phyloP scores from a whole-genome alignment of 129 eudicot genomes.

The Saposhnikovia divaricata region DNA sequence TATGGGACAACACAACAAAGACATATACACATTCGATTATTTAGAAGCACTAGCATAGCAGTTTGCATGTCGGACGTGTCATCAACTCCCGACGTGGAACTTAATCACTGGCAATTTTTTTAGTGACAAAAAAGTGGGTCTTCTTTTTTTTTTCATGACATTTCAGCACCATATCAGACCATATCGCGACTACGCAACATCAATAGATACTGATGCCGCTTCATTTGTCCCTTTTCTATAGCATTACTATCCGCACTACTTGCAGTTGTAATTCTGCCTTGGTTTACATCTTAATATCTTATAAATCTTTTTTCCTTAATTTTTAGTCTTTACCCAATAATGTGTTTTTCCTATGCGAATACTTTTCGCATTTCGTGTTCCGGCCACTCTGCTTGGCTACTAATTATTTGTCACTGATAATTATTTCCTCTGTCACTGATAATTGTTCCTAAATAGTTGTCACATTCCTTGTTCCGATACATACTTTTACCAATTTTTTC shows the following conservation, averaged over 20 bases:
- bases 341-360: background rate
- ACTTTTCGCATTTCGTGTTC: background rate
- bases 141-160: background rate
- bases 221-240: background rate
- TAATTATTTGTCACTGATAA: background rate
- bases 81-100: slow-evolving; percentile 9
- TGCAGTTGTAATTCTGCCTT: background rate
- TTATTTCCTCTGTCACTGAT: too few species aligned
- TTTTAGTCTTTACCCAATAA: background rate
- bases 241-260: background rate
- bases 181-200: background rate
- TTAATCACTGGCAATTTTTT: background rate
- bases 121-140: slow-evolving; percentile 4
- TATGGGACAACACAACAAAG: too few species aligned
- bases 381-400: background rate
- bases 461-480: too few species aligned
- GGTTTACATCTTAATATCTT: background rate
- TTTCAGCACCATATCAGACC: slow-evolving; percentile 4
- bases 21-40: background rate
- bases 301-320: background rate
- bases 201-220: background rate
- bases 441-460: too few species aligned
- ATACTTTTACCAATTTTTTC: too few species aligned
- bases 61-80: background rate
- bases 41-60: background rate